Base-by-base conservation (phyloP, 2,329 filamentous ascomycete species). In the Fusarium nurragi region DNA sequence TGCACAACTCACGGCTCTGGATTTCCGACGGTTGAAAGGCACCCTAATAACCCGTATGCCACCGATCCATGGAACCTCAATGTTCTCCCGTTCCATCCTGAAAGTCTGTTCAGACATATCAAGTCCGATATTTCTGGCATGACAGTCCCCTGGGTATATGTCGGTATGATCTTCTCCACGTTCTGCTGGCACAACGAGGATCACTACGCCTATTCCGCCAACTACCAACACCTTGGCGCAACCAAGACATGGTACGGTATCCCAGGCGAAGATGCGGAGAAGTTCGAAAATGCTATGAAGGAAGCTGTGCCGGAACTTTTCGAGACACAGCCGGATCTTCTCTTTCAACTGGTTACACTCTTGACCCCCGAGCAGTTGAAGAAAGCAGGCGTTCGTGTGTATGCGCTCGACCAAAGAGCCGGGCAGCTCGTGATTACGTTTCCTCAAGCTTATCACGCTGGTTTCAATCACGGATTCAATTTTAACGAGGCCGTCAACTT, bases 121-220 rank as follows among this genome's bases (percentile, higher is more conserved):
- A 98, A 98, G 76, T 93, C 94, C 0, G 95, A 99, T 74, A 96
- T 99, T 50, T 98, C 95, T 3, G 95, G 95, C 34, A 99, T 99
- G 95, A 99, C 95, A 0, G 94, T 99, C 9, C 95, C 95, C 1
- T 99, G 95, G 95, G 88, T 99, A 5, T 99, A 99, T 74, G 95
- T 99, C 5, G 95, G 95, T 62, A 99, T 99, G 95, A 96, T 97
- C 36, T 99, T 99, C 76, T 99, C 95, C 0, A 98, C 95, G 0
- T 99, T 99, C 74, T 99, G 95, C 77, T 99, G 95, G 95, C 95
- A 99, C 76, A 97, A 97, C 65, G 95, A 99, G 74, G 95, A 99
- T 73, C 95, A 99, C 74, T 97, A 97, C 75, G 90, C 95, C 3
- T 99, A 98, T 75, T 99, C 95, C 1, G 91, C 95, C 49, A 99